Base-by-base conservation (phyloP, 2,329 filamentous ascomycete species). In the Ceratocystis destructans region DNA sequence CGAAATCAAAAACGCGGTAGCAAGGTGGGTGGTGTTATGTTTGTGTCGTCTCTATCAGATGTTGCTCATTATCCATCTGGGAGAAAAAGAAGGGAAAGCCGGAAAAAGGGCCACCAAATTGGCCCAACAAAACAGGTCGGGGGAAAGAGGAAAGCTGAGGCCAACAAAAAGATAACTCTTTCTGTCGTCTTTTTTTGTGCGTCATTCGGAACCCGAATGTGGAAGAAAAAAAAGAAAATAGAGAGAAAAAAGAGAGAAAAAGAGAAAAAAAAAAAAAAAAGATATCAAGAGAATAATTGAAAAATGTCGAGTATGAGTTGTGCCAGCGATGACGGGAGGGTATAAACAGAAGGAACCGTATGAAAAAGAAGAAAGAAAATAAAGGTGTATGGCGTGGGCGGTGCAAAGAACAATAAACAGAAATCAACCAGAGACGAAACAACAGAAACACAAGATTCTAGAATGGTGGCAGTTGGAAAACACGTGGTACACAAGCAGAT, bases 281-380 rank as follows among this genome's bases (percentile, higher is more conserved):
- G 15, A 61, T 17, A 61, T 15, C 20, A 53, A 53, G 6, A 37
- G 3, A 37, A 37, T 2, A 37, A 59, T 10, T 22, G 33, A 22
- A 61, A 15, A 12, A 6, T 17, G 20, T 37, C 31, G 57, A 22
- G 44, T 45, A 61, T 22, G 22, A 37, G 8, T 12, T 37, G 8
- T 41, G 59, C n/a, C 59, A 45, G 59, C 33, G 59, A 59, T 59
- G 53, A 59, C 53, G 15, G 53, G 17, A 59, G 10, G 53, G 53
- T 59, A 59, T 59, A 59, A 31, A 17, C 33, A 59, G 41, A 37
- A 25, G 22, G 59, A 61, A 41, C 7, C 17, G 33, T 22, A 22
- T 22, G 28, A 20, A 15, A 25, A 28, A n/a, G 41, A 41, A 20
- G 20, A 44, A 61, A 25, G 6, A 12, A 8, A 37, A 61, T 17